A percentile compares a stretch with the other conserved stretches of the same genome.
phyloP scores from a whole-genome alignment of 2,329 filamentous ascomycete species.

The Orbilia javanica region DNA sequence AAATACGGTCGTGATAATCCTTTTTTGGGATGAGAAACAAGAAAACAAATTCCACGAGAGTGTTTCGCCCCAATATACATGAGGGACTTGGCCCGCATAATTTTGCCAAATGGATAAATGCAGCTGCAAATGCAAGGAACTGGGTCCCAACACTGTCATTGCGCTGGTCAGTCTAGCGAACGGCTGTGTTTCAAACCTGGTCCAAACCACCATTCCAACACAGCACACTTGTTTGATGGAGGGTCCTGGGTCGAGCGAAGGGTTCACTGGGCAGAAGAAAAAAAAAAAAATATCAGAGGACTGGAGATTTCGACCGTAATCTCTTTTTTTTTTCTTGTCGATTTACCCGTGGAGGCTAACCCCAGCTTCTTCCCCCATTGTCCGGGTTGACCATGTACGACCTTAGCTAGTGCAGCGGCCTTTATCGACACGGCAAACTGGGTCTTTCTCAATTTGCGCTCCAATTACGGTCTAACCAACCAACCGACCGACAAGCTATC shows the following conservation, averaged over 20 bases:
- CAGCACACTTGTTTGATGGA: constrained; percentile 13
- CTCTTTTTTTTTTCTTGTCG: constrained; percentile 21
- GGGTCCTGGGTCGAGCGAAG: constrained; percentile 23
- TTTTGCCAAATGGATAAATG: constrained; percentile 57
- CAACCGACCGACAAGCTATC: too few species aligned
- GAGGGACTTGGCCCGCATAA: constrained; percentile 58
- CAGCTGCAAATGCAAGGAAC: constrained; percentile 46
- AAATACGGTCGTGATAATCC: constrained; percentile 14
- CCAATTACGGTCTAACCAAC: constrained; percentile 4
- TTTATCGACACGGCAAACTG: constrained; percentile 41
- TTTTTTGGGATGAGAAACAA: constrained; percentile 7
- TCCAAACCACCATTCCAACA: constrained; percentile 39
- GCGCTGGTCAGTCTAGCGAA: constrained; percentile 54
- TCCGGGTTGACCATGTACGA: constrained; percentile 29
- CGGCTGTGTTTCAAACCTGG: constrained; percentile 55
- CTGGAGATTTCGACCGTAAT: constrained; percentile 39
- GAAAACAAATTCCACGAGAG: constrained; percentile 15
- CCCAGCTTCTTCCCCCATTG: constrained; percentile 35
- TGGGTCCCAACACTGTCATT: constrained; percentile 41
- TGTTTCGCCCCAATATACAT: constrained; percentile 56
- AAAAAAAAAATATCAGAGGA: background rate
- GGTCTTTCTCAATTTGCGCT: constrained; percentile 21
- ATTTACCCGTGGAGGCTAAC: constrained; percentile 38
- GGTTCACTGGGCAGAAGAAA: background rate
- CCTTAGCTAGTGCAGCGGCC: constrained; percentile 22